Base-by-base conservation (phyloP, 192 early-diverging fungal genomes). In the Coemansia sp. region DNA sequence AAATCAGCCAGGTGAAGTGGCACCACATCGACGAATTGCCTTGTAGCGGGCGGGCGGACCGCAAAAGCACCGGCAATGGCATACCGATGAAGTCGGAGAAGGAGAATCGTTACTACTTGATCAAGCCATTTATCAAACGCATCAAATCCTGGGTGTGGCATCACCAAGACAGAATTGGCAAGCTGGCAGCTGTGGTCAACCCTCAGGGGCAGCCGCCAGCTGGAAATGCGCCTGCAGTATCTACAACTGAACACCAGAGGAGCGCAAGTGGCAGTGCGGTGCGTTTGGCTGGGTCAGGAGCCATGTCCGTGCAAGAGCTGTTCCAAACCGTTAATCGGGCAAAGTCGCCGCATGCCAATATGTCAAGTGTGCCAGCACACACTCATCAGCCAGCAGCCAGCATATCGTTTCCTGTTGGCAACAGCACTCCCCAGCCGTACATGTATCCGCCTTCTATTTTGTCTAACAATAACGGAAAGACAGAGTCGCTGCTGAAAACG, bases 1-100 rank as follows among this genome's bases (percentile, higher is more conserved):
- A 98, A 67, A 97, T 98, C 67, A 94, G 96, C 68, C 66, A 70
- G 80, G 82, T 90, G 16, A 80, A 81, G 61, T 90, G 88, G 88
- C 83, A 86, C 57, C 68, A 68, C 50, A 70, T 90, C 5, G 66
- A 67, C 15, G 86, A 90, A 13, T 64, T 90, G 46, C 86, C 88
- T 4, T 55, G 61, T 51, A 48, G 43, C 40, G 59, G 67, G 33
- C 46, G 40, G 40, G 35, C 31, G 48, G 56, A 50, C 56, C 74
- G 79, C 55, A 79, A 74, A 52, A 64, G 58, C 41, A 48, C 75
- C 26, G 59, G 59, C 33, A 50, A 43, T n/a, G 44, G 44, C 15
- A 46, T 46, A 23, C 39, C 44, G 12, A 26, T 50, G 49, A 57
- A 49, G 39, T 26, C 46, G 16, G 57, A 83, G 65, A 65, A 81